phyloP scores from a whole-genome alignment of 495 filamentous ascomycete species.

The Bathelium albidoporum region DNA sequence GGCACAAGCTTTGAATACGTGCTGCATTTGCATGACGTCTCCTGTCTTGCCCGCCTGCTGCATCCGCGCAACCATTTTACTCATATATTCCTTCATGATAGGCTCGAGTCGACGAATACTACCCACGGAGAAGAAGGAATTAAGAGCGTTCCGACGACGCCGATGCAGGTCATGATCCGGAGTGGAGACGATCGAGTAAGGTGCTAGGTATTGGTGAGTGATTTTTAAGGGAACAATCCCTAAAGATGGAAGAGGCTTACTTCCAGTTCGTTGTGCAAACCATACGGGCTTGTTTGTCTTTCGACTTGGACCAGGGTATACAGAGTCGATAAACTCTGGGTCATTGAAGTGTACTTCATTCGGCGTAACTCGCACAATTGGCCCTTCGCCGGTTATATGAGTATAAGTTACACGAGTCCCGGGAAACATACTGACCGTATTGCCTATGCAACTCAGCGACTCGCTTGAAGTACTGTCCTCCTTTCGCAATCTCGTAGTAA shows the following conservation, averaged over 20 bases:
- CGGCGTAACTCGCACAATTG: constrained; percentile 13
- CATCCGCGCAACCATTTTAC: constrained; percentile 31
- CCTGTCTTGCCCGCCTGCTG: constrained; percentile 12
- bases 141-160: constrained; percentile 24
- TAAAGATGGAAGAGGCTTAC: too few relatives aligned
- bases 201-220: not conserved
- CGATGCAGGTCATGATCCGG: constrained; percentile 23
- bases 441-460: constrained; percentile 8
- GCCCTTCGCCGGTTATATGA: not conserved
- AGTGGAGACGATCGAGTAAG: constrained; percentile 16
- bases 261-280: not conserved
- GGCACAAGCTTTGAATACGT: constrained; percentile 26
- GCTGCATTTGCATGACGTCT: constrained; percentile 6
- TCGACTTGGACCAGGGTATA: not conserved
- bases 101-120: constrained; percentile 28
- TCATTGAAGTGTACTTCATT: constrained; percentile 9
- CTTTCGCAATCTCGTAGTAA: constrained; percentile 19
- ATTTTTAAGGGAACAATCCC: not conserved
- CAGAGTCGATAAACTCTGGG: not conserved
- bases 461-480: constrained; percentile 13
- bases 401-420: not conserved
- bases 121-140: constrained; percentile 27
- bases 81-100: constrained; percentile 22
- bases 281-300: not conserved
- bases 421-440: not conserved